Conservation (phyloP, 2,329 filamentous ascomycete genomes). For the Xylariales sp. region DNA sequence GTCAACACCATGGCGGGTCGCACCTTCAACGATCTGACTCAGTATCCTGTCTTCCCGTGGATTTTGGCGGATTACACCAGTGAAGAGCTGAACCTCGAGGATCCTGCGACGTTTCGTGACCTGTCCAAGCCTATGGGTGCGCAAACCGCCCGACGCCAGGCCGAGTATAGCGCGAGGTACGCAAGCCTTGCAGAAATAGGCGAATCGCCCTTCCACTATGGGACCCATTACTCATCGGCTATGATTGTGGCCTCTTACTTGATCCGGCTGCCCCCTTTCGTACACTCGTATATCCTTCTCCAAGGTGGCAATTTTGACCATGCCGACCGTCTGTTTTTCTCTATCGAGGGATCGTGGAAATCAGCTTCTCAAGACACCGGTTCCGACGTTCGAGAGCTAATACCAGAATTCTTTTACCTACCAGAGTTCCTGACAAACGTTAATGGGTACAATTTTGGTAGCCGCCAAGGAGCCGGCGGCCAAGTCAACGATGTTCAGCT, state of each 20-base stretch:
- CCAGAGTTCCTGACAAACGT: conserved; percentile 95
- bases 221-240: conserved; percentile 97
- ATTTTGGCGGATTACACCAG: conserved; percentile 95
- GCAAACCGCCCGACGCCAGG: conserved; percentile 79
- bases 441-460: conserved; percentile 94
- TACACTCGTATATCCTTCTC: conserved; percentile 91
- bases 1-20: conserved; percentile 97
- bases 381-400: conserved; percentile 93
- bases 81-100: conserved; percentile 85
- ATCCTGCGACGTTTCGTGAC: conserved; percentile 89
- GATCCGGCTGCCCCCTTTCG: conserved; percentile 94
- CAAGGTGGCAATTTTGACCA: conserved; percentile 98
- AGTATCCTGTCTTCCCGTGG: conserved; percentile 99
- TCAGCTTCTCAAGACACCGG: conserved; percentile 91
- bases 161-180: conserved; percentile 86
- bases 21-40: conserved; percentile 97
- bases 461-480: conserved; percentile 81
- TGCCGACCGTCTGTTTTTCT: conserved; percentile 94
- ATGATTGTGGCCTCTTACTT: conserved; percentile 99
- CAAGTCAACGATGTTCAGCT: conserved; percentile 87
- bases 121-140: conserved; percentile 97
- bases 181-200: conserved; percentile 90
- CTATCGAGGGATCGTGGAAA: conserved; percentile 88
- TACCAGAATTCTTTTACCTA: conserved; percentile 96
- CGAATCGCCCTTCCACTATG: conserved; percentile 94